Evolutionary conservation across 2,329 filamentous ascomycete species (phyloP).

Genomic region (Xylaria arbuscula): DNA sequence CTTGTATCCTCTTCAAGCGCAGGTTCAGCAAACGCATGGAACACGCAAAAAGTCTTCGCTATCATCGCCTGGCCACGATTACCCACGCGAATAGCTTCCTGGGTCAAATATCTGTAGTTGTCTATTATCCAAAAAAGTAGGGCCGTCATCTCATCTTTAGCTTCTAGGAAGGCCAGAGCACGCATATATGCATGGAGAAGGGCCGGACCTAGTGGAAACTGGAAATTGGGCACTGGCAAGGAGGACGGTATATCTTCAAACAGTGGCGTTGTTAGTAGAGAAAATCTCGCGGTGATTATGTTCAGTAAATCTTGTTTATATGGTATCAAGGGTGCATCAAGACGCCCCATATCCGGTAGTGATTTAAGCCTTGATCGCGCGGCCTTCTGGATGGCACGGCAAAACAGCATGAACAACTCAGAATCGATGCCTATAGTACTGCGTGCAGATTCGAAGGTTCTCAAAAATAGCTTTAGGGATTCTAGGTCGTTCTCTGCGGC

Average conservation of each 20-base stretch:
- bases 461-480: constrained; percentile 50
- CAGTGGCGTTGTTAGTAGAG: constrained; percentile 44
- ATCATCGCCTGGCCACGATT: constrained; percentile 46
- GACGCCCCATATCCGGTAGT: constrained; percentile 4
- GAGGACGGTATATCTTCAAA: constrained; percentile 25
- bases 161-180: constrained; percentile 69
- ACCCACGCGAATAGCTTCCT: constrained; percentile 49
- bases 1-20: constrained; percentile 51
- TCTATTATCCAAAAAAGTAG: constrained; percentile 69
- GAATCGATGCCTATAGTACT: constrained; percentile 49
- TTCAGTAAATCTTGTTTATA: constrained; percentile 17
- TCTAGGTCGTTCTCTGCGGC: constrained; percentile 44
- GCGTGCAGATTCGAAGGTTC: constrained; percentile 48
- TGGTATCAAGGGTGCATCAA: constrained; percentile 33
- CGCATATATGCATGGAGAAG: constrained; percentile 71
- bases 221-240: constrained; percentile 44
- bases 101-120: constrained; percentile 54
- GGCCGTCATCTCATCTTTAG: constrained; percentile 67
- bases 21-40: constrained; percentile 60
- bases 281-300: constrained; percentile 38
- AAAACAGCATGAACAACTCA: constrained; percentile 53
- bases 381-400: constrained; percentile 51
- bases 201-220: constrained; percentile 58
- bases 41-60: constrained; percentile 57
- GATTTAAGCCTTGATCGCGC: constrained; percentile 39